A percentile compares a stretch with the other conserved stretches of the same genome.
phyloP scores from a whole-genome alignment of 257 asterid genomes.

The Penstemon eatonii region DNA sequence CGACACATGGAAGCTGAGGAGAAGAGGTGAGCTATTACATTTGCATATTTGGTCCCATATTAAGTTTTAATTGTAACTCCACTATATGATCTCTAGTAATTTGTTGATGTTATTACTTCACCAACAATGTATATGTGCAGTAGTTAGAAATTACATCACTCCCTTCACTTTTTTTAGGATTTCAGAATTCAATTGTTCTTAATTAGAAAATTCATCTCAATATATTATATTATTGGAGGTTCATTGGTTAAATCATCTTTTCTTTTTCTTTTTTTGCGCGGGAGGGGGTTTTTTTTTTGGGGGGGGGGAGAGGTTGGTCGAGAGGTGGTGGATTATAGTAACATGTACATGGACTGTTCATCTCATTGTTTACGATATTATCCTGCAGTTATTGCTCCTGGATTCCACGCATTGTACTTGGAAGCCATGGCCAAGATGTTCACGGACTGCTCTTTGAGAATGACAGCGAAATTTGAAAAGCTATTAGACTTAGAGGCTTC shows the following conservation, averaged over 20 bases:
- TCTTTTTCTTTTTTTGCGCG: not conserved
- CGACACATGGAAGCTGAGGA: slow-evolving; percentile 94
- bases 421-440: slow-evolving; percentile 95
- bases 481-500: slow-evolving; percentile 59
- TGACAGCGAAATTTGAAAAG: slow-evolving; percentile 60
- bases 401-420: slow-evolving; percentile 82
- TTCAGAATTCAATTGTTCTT: not conserved
- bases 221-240: not conserved
- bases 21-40: slow-evolving; percentile 65
- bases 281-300: not conserved
- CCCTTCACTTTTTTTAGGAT: not conserved
- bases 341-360: not conserved
- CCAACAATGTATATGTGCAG: not conserved
- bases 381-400: slow-evolving; percentile 86
- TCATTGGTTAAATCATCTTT: no score
- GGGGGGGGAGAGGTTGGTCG: no score
- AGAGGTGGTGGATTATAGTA: no score
- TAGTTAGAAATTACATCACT: not conserved
- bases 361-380: slow-evolving; percentile 24
- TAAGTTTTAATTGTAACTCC: not conserved
- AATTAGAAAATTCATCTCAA: not conserved
- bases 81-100: not conserved
- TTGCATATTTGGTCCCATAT: slow-evolving; percentile 20
- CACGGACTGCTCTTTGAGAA: slow-evolving; percentile 76
- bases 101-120: slow-evolving; percentile 2